A percentile compares a stretch with the other conserved stretches of the same genome.
Evolutionary conservation across 768 basidiomycete genomes (phyloP).

Genomic region (Sarcomyxa edulis): DNA sequence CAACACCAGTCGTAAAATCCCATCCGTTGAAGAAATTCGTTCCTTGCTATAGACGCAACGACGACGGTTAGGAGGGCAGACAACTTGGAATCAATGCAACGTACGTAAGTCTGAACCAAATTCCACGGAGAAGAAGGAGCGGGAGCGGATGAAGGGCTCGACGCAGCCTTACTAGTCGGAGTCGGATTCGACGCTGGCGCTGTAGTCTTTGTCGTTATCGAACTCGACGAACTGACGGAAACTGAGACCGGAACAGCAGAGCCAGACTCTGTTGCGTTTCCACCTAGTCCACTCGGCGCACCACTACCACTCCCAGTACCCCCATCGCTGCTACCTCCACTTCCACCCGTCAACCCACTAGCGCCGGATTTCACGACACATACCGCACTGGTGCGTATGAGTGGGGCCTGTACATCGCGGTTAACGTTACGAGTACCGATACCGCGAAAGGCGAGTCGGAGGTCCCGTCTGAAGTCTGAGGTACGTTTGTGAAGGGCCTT

Average conservation of each 20-base stretch:
- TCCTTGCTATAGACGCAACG: constrained; percentile 43
- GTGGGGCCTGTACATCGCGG: constrained; percentile 35
- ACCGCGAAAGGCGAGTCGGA: constrained; percentile 60
- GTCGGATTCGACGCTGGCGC: neutral
- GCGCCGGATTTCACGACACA: constrained; percentile 39
- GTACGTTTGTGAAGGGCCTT: constrained; percentile 47
- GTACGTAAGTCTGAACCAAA: constrained; percentile 53
- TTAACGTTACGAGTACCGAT: constrained; percentile 42
- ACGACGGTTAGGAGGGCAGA: neutral
- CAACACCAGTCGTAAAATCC: constrained; percentile 59
- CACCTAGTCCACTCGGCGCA: too few relatives aligned
- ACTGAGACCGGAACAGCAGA: too few relatives aligned
- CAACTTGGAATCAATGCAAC: too few relatives aligned
- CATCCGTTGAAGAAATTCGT: constrained; percentile 76
- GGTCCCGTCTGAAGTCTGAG: constrained; percentile 59
- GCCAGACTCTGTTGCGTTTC: constrained; percentile 7
- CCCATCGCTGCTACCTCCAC: constrained; percentile 12
- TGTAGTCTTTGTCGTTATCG: too few relatives aligned
- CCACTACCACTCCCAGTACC: constrained; percentile 9
- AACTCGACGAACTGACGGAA: too few relatives aligned
- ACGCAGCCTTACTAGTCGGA: constrained; percentile 3
- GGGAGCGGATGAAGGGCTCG: constrained; percentile 11
- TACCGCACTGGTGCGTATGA: constrained; percentile 26
- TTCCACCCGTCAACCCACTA: too few relatives aligned
- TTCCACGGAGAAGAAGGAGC: constrained; percentile 48